Percentiles rank a stretch among this genome's conserved stretches.
Evolutionary conservation across 768 basidiomycete species (phyloP).

Genomic region (Pilatotrama ljubarskyi): DNA sequence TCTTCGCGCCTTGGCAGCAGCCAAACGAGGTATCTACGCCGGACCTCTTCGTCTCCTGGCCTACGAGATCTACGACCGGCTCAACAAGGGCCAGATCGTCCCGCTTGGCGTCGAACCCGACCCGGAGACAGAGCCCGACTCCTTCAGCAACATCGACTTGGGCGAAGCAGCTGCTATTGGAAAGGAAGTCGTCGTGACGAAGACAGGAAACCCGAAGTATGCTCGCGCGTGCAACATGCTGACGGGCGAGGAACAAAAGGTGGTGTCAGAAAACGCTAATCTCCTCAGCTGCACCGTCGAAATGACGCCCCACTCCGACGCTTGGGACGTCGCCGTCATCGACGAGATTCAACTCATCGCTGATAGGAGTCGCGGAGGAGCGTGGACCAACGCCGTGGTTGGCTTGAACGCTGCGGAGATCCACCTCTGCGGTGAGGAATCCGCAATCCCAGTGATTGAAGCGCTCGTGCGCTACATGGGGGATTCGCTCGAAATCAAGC

Average conservation of each 20-base stretch:
- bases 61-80: conserved; percentile 89
- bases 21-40: conserved; percentile 76
- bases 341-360: conserved; percentile 98
- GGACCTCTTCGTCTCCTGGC: conserved; percentile 92
- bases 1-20: conserved; percentile 80
- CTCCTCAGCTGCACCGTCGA: conserved; percentile 90
- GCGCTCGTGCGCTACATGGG: conserved; percentile 71
- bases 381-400: conserved; percentile 83
- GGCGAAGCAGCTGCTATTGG: conserved; percentile 15
- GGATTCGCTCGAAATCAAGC: conserved; percentile 76
- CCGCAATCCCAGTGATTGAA: conserved; percentile 79
- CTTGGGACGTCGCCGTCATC: conserved; percentile 81
- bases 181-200: conserved; percentile 26
- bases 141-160: conserved; percentile 38
- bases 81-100: conserved; percentile 88
- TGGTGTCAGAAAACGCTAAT: conserved; percentile 56
- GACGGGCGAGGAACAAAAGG: conserved; percentile 88
- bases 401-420: conserved; percentile 77
- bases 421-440: conserved; percentile 95
- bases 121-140: conserved; percentile 37
- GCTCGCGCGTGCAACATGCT: conserved; percentile 78
- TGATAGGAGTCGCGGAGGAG: conserved; percentile 72
- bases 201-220: conserved; percentile 44
- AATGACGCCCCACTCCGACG: conserved; percentile 59
- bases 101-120: conserved; percentile 61